A percentile compares a stretch with the other conserved stretches of the same genome.
phyloP scores from a whole-genome alignment of 2,329 filamentous ascomycete species.

The Cordyceps tenuipes region DNA sequence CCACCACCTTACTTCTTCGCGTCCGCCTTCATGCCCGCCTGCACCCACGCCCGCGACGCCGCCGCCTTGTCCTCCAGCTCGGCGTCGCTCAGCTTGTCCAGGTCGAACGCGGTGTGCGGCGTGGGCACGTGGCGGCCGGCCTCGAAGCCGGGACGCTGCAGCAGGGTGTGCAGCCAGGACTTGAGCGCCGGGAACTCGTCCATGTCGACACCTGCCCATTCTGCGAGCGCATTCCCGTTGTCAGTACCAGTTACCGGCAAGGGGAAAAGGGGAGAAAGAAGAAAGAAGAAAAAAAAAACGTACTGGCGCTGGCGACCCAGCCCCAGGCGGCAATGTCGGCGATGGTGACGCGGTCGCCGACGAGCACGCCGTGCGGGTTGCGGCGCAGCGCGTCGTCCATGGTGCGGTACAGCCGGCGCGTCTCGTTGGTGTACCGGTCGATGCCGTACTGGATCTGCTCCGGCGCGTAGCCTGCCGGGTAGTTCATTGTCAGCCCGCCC shows the following conservation, averaged over 20 bases:
- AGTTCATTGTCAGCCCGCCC: no score
- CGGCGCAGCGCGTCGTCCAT: conserved; percentile 62
- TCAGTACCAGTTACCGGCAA: no score
- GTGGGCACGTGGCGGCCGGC: conserved; percentile 67
- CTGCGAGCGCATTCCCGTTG: conserved; percentile 16
- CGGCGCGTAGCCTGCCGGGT: conserved; percentile 68
- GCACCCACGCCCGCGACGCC: conserved; percentile 53
- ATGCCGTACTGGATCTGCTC: conserved; percentile 77
- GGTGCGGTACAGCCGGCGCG: conserved; percentile 70
- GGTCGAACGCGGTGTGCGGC: conserved; percentile 51
- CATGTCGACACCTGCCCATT: conserved; percentile 46
- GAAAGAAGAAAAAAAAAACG: conserved; percentile 12
- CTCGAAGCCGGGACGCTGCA: conserved; percentile 61
- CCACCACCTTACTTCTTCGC: conserved; percentile 41
- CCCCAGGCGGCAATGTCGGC: conserved; percentile 77
- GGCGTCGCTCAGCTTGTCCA: conserved; percentile 32
- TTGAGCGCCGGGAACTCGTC: conserved; percentile 68
- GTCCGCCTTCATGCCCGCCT: conserved; percentile 61
- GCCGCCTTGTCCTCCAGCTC: conserved; percentile 50
- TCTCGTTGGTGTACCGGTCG: conserved; percentile 75
- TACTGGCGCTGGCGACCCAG: conserved; percentile 56
- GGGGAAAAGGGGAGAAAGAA: not conserved
- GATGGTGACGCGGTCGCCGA: conserved; percentile 61
- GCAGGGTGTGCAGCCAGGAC: conserved; percentile 67
- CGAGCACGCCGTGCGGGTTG: conserved; percentile 48